Evolutionary conservation across 768 basidiomycete species (phyloP).

Genomic region (Rhodosporidiobolus odoratus): DNA sequence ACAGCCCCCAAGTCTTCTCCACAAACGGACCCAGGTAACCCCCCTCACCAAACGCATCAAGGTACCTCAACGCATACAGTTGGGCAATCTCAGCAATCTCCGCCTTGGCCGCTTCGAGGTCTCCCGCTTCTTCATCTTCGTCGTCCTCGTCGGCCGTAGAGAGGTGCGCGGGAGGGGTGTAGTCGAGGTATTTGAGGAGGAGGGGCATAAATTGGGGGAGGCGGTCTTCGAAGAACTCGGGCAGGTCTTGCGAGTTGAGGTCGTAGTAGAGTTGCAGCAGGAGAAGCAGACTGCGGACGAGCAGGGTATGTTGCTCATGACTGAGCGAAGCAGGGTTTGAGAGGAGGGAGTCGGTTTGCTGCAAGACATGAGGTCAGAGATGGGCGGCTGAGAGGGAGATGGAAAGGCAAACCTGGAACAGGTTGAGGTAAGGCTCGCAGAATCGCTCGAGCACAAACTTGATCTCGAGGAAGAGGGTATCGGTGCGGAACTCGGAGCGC

Average conservation of each 20-base stretch:
- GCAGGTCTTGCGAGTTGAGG: conserved; percentile 89
- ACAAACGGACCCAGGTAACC: conserved; percentile 56
- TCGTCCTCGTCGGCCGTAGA: conserved; percentile 54
- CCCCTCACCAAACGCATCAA: conserved; percentile 49
- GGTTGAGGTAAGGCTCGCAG: conserved; percentile 71
- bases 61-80: conserved; percentile 53
- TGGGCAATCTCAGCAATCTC: conserved; percentile 85
- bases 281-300: conserved; percentile 71
- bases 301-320: conserved; percentile 46
- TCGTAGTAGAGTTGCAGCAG: conserved; percentile 87
- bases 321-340: conserved; percentile 42
- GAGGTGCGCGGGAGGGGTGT: conserved; percentile 64
- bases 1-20: conserved; percentile 79
- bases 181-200: conserved; percentile 73
- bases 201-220: conserved; percentile 77
- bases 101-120: conserved; percentile 85
- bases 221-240: conserved; percentile 85
- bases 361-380: not conserved
- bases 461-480: conserved; percentile 81
- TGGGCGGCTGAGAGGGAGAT: not conserved
- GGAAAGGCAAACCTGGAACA: conserved; percentile 60
- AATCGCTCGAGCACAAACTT: conserved; percentile 82
- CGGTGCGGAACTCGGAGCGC: conserved; percentile 82
- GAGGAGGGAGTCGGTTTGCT: conserved; percentile 50
- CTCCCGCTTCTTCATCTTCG: conserved; percentile 74